phyloP scores from a whole-genome alignment of 2,329 filamentous ascomycete genomes.

The Colletotrichum simmondsii region DNA sequence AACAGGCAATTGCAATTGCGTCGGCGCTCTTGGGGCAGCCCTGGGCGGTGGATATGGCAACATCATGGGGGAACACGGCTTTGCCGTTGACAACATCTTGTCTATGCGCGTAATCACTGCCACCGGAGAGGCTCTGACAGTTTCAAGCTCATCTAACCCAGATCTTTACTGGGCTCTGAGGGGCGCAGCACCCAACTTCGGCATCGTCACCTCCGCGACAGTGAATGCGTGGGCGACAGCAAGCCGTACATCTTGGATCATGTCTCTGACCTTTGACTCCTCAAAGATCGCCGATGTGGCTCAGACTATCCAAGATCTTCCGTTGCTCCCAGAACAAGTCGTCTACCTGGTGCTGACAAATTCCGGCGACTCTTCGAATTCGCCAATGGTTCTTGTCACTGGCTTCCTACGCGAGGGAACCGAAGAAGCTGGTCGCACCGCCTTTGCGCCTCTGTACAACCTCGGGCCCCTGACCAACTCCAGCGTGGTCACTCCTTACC shows the following conservation, averaged over 20 bases:
- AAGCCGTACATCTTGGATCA: conserved; percentile 40
- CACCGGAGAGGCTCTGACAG: conserved; percentile 39
- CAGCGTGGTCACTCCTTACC: conserved; percentile 45
- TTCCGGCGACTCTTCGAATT: conserved; percentile 22
- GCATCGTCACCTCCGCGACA: conserved; percentile 57
- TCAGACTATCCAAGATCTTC: conserved; percentile 48
- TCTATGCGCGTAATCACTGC: conserved; percentile 43
- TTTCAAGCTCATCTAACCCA: conserved; percentile 38
- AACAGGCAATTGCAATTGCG: conserved; percentile 42
- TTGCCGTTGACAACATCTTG: conserved; percentile 45
- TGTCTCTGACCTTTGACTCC: conserved; percentile 38
- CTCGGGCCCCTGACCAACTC: conserved; percentile 43
- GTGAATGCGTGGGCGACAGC: conserved; percentile 49
- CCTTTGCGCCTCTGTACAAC: conserved; percentile 48
- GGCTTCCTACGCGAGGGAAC: conserved; percentile 45
- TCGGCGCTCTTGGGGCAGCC: conserved; percentile 37
- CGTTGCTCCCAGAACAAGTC: conserved; percentile 46
- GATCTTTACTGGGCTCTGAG: conserved; percentile 61
- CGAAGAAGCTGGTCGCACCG: conserved; percentile 41
- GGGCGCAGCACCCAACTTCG: conserved; percentile 62
- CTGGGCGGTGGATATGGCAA: conserved; percentile 37
- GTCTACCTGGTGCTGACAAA: conserved; percentile 47
- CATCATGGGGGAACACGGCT: conserved; percentile 33
- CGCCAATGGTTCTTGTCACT: conserved; percentile 42
- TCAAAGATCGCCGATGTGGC: conserved; percentile 44